Conservation (phyloP, 306 rosid genomes). For the Luffa acutangula region DNA sequence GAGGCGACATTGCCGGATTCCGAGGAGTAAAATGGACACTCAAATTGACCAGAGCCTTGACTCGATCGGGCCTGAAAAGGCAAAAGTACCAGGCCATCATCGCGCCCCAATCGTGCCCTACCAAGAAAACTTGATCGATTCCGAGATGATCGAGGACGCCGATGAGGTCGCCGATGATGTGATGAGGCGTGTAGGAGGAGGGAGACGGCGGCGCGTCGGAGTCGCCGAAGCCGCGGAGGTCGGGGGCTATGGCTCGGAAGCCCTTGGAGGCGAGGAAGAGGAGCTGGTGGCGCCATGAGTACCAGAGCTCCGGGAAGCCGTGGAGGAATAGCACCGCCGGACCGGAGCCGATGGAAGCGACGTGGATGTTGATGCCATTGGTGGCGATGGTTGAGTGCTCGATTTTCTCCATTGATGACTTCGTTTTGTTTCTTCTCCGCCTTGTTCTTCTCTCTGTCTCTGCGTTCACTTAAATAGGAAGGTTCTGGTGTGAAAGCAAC, state of each 20-base stretch:
- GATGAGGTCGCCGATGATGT: background rate
- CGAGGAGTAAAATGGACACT: background rate
- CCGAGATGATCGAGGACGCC: background rate
- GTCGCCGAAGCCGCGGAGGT: background rate
- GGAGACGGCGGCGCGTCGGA: background rate
- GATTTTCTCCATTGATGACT: background rate
- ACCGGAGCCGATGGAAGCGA: background rate
- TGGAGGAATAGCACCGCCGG: background rate
- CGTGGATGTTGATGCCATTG: background rate
- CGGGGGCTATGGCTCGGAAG: background rate
- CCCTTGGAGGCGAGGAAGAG: background rate
- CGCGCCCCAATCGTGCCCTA: slow-evolving; percentile 4
- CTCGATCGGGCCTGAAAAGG: background rate
- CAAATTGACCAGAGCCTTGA: background rate
- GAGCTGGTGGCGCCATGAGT: slow-evolving; percentile 9
- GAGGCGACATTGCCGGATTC: background rate
- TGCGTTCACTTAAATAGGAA: background rate
- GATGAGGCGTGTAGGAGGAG: background rate
- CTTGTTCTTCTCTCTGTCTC: background rate
- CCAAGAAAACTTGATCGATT: background rate
- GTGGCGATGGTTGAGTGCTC: background rate
- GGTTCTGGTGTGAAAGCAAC: too few species aligned
- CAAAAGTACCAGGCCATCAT: slow-evolving; percentile 4
- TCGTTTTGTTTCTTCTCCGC: background rate
- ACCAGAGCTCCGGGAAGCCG: slow-evolving; percentile 5